Percentiles rank a stretch among this genome's conserved stretches.
These are phyloP conservation scores for Phytophthora sp. DNA, from an alignment of 352 stramenopile species.

Conservation along the genomic window DNA sequence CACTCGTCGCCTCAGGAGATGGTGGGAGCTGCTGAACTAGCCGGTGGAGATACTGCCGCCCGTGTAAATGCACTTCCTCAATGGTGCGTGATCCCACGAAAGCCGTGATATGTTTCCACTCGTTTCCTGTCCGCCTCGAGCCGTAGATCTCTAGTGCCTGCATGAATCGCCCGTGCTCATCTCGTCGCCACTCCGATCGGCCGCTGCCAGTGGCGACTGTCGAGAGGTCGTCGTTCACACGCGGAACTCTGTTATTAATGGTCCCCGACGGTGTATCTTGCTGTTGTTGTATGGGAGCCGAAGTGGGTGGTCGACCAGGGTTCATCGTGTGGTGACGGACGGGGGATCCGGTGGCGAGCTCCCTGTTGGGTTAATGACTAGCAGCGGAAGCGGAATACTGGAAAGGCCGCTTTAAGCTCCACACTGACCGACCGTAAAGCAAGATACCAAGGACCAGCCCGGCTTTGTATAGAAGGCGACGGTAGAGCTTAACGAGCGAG, in stretches of 20 bases:
- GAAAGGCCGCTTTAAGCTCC: slow-evolving; percentile 23
- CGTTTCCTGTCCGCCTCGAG: slow-evolving; percentile 50
- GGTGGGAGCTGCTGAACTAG: slow-evolving; percentile 59
- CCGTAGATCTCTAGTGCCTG: slow-evolving; percentile 80
- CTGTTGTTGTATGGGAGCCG: slow-evolving; percentile 32
- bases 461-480: slow-evolving; percentile 20
- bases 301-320: slow-evolving; percentile 11
- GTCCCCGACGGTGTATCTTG: slow-evolving; percentile 3
- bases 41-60: slow-evolving; percentile 74
- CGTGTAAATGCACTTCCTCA: slow-evolving; percentile 72
- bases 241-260: background rate
- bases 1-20: slow-evolving; percentile 15
- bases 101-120: slow-evolving; percentile 74
- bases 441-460: slow-evolving; percentile 29
- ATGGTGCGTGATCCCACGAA: slow-evolving; percentile 76
- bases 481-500: slow-evolving; percentile 7
- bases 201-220: background rate
- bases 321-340: slow-evolving; percentile 11
- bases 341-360: slow-evolving; percentile 12
- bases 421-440: slow-evolving; percentile 6
- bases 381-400: slow-evolving; percentile 20
- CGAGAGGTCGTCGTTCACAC: slow-evolving; percentile 13
- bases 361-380: slow-evolving; percentile 12
- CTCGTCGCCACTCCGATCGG: slow-evolving; percentile 50
- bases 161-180: slow-evolving; percentile 85